Conservation (phyloP, 169 alveolate genomes). For the Sarcocystis neurona region DNA sequence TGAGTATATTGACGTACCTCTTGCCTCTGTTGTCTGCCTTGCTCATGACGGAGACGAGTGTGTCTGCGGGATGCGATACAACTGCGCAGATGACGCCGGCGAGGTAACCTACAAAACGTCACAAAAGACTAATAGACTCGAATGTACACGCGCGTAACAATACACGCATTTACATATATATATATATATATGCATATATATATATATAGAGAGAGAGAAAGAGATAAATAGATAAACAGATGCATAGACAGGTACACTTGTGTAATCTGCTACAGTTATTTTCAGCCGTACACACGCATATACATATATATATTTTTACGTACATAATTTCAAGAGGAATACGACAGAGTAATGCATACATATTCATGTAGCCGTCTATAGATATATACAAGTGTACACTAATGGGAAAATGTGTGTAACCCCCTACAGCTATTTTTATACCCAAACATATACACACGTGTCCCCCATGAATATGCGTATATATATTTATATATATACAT, state of each 20-base stretch:
- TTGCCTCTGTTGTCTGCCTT: conserved; percentile 83
- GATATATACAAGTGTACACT: not conserved
- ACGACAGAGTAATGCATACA: too few relatives aligned
- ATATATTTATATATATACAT: too few relatives aligned
- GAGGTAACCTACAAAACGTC: conserved; percentile 86
- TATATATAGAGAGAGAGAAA: not conserved
- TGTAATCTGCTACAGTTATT: too few relatives aligned
- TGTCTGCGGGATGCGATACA: conserved; percentile 98
- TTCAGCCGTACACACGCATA: too few relatives aligned
- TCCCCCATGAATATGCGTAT: too few relatives aligned
- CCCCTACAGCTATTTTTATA: too few relatives aligned
- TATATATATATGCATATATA: not conserved
- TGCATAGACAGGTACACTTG: not conserved
- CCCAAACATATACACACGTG: too few relatives aligned
- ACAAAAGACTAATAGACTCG: not conserved
- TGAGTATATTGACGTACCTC: conserved; percentile 49
- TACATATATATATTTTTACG: too few relatives aligned
- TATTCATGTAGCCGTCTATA: too few relatives aligned
- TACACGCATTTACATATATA: not conserved
- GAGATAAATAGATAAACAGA: not conserved
- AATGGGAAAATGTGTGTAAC: too few relatives aligned
- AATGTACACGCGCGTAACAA: not conserved
- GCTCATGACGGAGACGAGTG: conserved; percentile 93
- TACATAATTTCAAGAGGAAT: too few relatives aligned
- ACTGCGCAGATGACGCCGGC: conserved; percentile 96